phyloP scores from a whole-genome alignment of 768 basidiomycete species.

The Trichaptum fuscoviolaceum region DNA sequence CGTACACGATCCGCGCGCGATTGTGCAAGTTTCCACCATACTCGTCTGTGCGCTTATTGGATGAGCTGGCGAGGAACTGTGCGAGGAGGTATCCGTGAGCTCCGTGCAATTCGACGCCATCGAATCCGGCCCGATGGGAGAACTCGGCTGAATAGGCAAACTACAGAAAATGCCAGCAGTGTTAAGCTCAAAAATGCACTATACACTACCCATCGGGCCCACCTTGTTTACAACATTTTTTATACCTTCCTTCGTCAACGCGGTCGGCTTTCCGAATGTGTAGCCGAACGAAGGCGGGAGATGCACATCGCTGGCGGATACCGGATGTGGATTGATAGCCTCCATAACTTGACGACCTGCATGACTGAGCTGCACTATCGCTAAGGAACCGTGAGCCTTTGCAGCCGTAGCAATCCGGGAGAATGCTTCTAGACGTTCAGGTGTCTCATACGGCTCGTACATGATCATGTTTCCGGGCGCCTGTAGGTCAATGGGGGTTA shows the following conservation, averaged over 20 bases:
- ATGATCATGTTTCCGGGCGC: slow-evolving; percentile 28
- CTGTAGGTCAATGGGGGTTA: slow-evolving; percentile 2
- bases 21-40: slow-evolving; percentile 75
- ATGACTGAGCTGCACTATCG: slow-evolving; percentile 28
- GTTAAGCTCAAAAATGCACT: too few species aligned
- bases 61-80: slow-evolving; percentile 67
- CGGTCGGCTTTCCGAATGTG: slow-evolving; percentile 23
- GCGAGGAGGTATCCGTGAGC: slow-evolving; percentile 72
- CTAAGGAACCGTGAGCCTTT: slow-evolving; percentile 24
- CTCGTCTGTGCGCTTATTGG: slow-evolving; percentile 63
- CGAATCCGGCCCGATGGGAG: slow-evolving; percentile 33
- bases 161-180: not conserved
- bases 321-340: slow-evolving; percentile 29
- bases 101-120: slow-evolving; percentile 70
- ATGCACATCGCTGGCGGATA: slow-evolving; percentile 29
- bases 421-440: slow-evolving; percentile 20
- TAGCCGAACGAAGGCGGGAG: slow-evolving; percentile 28
- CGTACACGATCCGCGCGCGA: slow-evolving; percentile 63
- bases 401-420: slow-evolving; percentile 24
- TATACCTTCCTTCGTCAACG: slow-evolving; percentile 1
- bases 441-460: slow-evolving; percentile 21
- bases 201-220: too few species aligned
- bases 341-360: slow-evolving; percentile 31
- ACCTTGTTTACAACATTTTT: not conserved
- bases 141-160: not conserved